Evolutionary conservation across 257 asterid genomes (phyloP).

Genomic region (Rehmannia glutinosa): DNA sequence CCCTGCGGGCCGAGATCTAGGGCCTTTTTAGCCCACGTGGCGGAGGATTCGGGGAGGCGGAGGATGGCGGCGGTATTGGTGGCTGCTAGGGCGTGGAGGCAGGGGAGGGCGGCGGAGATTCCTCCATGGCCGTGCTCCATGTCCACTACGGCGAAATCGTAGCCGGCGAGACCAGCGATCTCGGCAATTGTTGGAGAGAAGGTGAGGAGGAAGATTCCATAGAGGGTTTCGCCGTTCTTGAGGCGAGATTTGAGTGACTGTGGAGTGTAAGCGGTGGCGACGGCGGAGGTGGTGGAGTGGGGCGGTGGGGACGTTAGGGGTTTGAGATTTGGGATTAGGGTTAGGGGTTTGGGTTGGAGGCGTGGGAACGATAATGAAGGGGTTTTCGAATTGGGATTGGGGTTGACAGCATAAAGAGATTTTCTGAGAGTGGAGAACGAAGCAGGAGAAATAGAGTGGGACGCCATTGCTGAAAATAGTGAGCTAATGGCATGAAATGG

Average conservation of each 20-base stretch:
- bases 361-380: slow-evolving; percentile 13
- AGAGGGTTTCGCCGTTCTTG: slow-evolving; percentile 62
- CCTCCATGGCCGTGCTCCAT: slow-evolving; percentile 95
- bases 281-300: slow-evolving; percentile 17
- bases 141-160: slow-evolving; percentile 78
- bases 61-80: slow-evolving; percentile 63
- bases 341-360: slow-evolving; percentile 27
- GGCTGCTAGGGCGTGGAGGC: slow-evolving; percentile 73
- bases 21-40: slow-evolving; percentile 78
- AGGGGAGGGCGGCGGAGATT: slow-evolving; percentile 60
- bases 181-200: slow-evolving; percentile 79
- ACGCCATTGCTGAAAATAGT: slow-evolving; percentile 29
- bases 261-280: slow-evolving; percentile 5
- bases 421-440: slow-evolving; percentile 37
- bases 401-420: neutral
- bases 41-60: slow-evolving; percentile 70
- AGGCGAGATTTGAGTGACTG: slow-evolving; percentile 63
- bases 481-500: neutral
- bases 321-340: slow-evolving; percentile 20
- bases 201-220: slow-evolving; percentile 74
- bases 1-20: slow-evolving; percentile 92
- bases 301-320: slow-evolving; percentile 7
- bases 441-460: slow-evolving; percentile 23
- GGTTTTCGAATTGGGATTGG: neutral
- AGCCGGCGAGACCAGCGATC: slow-evolving; percentile 74